These are phyloP conservation scores for Solioccasus polychromus DNA, from an alignment of 768 basidiomycete species.

Conservation along the genomic window DNA sequence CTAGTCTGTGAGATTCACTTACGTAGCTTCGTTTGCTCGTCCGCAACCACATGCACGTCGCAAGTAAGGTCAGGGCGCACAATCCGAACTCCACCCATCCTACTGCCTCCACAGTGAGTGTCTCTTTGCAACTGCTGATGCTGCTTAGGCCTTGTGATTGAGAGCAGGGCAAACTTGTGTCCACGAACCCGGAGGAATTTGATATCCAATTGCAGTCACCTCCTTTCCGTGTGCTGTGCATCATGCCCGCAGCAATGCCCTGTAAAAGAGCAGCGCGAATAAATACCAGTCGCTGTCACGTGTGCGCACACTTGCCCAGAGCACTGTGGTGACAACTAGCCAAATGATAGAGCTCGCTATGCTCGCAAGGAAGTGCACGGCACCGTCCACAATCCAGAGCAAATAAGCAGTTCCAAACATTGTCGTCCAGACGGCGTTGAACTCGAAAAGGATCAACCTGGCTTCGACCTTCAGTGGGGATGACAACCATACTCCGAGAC, in stretches of 20 bases:
- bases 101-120: slow-evolving; percentile 68
- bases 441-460: slow-evolving; percentile 57
- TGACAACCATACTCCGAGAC: neutral
- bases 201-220: slow-evolving; percentile 54
- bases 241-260: slow-evolving; percentile 67
- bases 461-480: slow-evolving; percentile 3
- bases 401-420: slow-evolving; percentile 68
- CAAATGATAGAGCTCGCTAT: slow-evolving; percentile 76
- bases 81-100: slow-evolving; percentile 76
- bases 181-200: slow-evolving; percentile 29
- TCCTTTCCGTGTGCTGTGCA: slow-evolving; percentile 61
- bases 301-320: slow-evolving; percentile 55
- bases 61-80: slow-evolving; percentile 51
- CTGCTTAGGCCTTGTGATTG: slow-evolving; percentile 21
- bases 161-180: slow-evolving; percentile 22
- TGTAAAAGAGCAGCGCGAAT: slow-evolving; percentile 28
- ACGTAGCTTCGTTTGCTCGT: slow-evolving; percentile 37
- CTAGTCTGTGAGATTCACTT: slow-evolving; percentile 42
- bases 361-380: slow-evolving; percentile 66
- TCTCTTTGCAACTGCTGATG: slow-evolving; percentile 59
- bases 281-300: neutral
- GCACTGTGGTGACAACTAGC: slow-evolving; percentile 57
- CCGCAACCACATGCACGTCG: slow-evolving; percentile 54
- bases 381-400: slow-evolving; percentile 66
- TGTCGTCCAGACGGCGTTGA: slow-evolving; percentile 73